Evolutionary conservation across 768 basidiomycete genomes (phyloP).

Genomic region (Russula emetica): DNA sequence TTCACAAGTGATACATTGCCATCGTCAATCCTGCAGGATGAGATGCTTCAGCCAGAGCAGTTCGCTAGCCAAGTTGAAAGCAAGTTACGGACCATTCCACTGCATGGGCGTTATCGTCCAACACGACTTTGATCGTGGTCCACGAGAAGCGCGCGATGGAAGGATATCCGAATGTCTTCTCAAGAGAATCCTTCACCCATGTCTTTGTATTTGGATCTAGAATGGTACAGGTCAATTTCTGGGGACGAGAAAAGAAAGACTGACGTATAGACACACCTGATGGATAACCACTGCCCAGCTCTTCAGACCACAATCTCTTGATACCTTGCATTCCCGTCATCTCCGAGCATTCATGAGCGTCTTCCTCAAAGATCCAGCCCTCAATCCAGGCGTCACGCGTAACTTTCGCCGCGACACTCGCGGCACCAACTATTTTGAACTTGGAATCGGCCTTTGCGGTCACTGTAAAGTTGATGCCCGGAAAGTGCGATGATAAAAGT

Average conservation of each 20-base stretch:
- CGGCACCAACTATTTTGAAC: slow-evolving; percentile 95
- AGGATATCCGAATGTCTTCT: slow-evolving; percentile 91
- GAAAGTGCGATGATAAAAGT: slow-evolving; percentile 76
- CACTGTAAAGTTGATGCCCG: slow-evolving; percentile 83
- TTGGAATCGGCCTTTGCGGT: slow-evolving; percentile 91
- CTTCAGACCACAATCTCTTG: slow-evolving; percentile 33
- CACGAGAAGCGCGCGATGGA: slow-evolving; percentile 90
- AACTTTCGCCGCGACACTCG: slow-evolving; percentile 97
- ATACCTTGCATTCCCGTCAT: neutral
- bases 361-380: slow-evolving; percentile 77
- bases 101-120: slow-evolving; percentile 75
- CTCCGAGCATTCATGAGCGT: slow-evolving; percentile 22
- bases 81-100: slow-evolving; percentile 70
- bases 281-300: slow-evolving; percentile 86
- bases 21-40: slow-evolving; percentile 70
- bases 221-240: neutral
- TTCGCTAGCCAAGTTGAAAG: neutral
- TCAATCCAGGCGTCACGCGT: slow-evolving; percentile 90
- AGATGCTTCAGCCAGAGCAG: neutral
- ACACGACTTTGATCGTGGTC: slow-evolving; percentile 82
- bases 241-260: neutral
- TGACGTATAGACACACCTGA: slow-evolving; percentile 49
- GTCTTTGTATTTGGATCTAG: slow-evolving; percentile 88
- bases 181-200: slow-evolving; percentile 72
- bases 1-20: slow-evolving; percentile 70